These are phyloP conservation scores for Tothia fuscella DNA, from an alignment of 2,329 filamentous ascomycete species.

Conservation along the genomic window DNA sequence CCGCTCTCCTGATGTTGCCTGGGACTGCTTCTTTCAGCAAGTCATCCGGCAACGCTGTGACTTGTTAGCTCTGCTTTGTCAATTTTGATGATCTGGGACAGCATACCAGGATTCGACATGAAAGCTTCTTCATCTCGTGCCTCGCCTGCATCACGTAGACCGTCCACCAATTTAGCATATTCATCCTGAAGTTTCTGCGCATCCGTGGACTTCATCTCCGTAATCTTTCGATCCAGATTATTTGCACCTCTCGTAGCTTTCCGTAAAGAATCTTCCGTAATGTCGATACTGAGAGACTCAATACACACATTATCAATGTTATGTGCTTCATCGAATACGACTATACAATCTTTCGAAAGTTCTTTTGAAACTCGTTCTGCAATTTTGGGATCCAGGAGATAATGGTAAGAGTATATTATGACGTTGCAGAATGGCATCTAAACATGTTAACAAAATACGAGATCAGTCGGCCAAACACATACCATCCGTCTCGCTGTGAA, in stretches of 20 bases:
- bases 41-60: conserved; percentile 72
- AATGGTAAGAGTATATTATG: conserved; percentile 99
- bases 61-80: not conserved
- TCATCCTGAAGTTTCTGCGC: conserved; percentile 89
- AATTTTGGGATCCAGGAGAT: conserved; percentile 94
- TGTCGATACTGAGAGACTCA: conserved; percentile 88
- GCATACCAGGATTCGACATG: conserved; percentile 69
- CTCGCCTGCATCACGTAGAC: conserved; percentile 76
- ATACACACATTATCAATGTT: conserved; percentile 99
- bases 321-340: conserved; percentile 97
- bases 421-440: conserved; percentile 98
- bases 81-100: not conserved
- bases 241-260: conserved; percentile 83
- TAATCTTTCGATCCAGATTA: conserved; percentile 82
- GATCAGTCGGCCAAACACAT: conserved; percentile 19
- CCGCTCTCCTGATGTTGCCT: conserved; percentile 88
- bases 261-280: conserved; percentile 87
- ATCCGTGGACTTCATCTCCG: conserved; percentile 91
- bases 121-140: conserved; percentile 88
- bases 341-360: conserved; percentile 93
- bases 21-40: conserved; percentile 90
- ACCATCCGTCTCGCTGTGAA: conserved; percentile 94
- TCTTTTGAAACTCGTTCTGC: conserved; percentile 91
- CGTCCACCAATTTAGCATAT: conserved; percentile 90
- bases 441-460: conserved; percentile 9